Evolutionary conservation across 768 basidiomycete genomes (phyloP), one percentile per base, ranked within the genome.

Genomic region (Filobasidium wieringae): DNA sequence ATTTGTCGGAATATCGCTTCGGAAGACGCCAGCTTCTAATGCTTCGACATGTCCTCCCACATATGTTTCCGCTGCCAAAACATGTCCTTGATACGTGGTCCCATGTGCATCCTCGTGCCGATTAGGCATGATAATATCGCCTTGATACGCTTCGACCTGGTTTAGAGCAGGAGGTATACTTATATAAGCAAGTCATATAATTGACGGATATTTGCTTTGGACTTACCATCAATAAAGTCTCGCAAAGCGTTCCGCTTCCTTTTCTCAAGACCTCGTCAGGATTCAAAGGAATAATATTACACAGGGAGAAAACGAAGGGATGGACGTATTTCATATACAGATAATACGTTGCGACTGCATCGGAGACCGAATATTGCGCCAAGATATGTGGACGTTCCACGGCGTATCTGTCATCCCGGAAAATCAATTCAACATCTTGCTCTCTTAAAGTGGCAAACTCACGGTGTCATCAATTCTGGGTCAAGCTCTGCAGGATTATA

Each of bases 271-370:
- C 95, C 61, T 99, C 95, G 66, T 99, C 95, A 2, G 95, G 91
- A 67, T 84, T 85, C 53, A 99, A 80, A 11, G 95, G 93, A 65
- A 99, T 97, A 73, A 97, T 99, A 78, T 95, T 99, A 75, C 95
- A 97, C 34, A 99, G 76, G 8, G 95, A 97, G 77, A 99, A 99
- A 62, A 99, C 88, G 80, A 99, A 99, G 0, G 95, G 95, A 69
- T 97, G 92, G 9, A 99, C 92, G 67, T 99, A 99, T 91, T 97
- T 99, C 95, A 97, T 99, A 76, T 99, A 97, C 33, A 99, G 80
- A 74, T 97, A 97, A 73, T 99, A 97, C 0, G 95, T 99, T n/a
- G 95, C 93, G 9, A 97, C 95, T 0, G 95, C 95, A 79, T 99
- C 95, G 72, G 95, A 99, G 27, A 99, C 95, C 65, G 95, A 97